Conservation (phyloP, 2,329 filamentous ascomycete genomes). For the Ascochyta clinopodiicola region DNA sequence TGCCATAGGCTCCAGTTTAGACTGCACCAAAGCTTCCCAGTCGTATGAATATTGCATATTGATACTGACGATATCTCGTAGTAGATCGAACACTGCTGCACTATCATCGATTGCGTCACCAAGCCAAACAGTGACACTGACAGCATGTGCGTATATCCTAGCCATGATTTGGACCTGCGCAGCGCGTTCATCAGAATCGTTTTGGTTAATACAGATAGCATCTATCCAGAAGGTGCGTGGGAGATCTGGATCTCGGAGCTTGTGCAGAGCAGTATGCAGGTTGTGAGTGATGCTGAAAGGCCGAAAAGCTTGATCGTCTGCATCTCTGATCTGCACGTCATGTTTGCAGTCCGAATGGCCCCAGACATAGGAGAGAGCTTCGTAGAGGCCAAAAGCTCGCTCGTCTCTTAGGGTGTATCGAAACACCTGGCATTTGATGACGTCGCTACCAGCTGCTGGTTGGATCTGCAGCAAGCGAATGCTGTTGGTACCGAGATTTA, state of each 20-base stretch:
- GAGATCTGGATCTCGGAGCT: constrained; percentile 3
- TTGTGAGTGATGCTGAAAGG: neutral
- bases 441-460: neutral
- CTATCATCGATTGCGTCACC: constrained; percentile 12
- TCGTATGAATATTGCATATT: neutral
- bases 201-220: constrained; percentile 33
- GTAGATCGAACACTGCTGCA: no score
- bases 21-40: no score
- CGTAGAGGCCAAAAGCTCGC: constrained; percentile 3
- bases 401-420: neutral
- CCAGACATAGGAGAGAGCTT: constrained; percentile 19
- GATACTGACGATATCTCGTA: no score
- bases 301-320: neutral
- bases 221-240: constrained; percentile 29
- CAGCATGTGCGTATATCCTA: constrained; percentile 32
- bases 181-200: constrained; percentile 31
- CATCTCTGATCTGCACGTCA: neutral
- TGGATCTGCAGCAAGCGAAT: neutral
- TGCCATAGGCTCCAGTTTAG: neutral
- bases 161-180: constrained; percentile 35
- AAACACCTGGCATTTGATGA: neutral
- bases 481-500: neutral
- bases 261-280: constrained; percentile 2
- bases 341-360: neutral
- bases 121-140: constrained; percentile 36